Conservation (phyloP, 495 filamentous ascomycete species). For the Margaritispora aquatica region DNA sequence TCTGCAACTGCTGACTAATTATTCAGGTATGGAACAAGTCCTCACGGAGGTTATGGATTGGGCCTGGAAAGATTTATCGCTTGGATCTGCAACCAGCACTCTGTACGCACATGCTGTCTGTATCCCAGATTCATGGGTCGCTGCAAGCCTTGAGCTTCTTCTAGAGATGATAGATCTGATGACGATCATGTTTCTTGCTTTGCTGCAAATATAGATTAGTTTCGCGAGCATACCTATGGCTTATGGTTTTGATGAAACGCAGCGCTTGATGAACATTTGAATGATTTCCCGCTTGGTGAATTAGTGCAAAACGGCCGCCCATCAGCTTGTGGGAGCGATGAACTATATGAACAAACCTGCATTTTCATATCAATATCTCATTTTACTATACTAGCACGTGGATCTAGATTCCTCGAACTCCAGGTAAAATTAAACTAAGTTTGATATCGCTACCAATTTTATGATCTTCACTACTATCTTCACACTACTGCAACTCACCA, state of each 20-base stretch:
- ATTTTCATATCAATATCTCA: neutral
- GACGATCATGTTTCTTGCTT: conserved; percentile 5
- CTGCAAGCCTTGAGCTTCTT: conserved; percentile 67
- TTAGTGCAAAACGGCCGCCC: neutral
- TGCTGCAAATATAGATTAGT: neutral
- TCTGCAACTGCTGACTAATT: neutral
- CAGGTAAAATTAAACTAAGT: too few relatives aligned
- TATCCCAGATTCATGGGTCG: conserved; percentile 93
- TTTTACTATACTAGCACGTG: too few relatives aligned
- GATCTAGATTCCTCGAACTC: too few relatives aligned
- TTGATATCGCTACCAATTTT: too few relatives aligned
- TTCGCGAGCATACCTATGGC: neutral
- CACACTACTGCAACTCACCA: too few relatives aligned
- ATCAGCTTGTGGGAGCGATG: neutral
- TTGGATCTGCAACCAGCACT: conserved; percentile 90
- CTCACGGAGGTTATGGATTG: conserved; percentile 93
- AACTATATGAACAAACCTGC: neutral
- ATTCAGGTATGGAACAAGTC: conserved; percentile 80
- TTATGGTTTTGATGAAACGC: neutral
- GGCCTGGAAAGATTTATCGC: conserved; percentile 95
- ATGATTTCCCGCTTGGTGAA: neutral
- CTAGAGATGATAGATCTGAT: neutral
- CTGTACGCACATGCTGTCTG: conserved; percentile 80
- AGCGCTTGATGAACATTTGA: neutral
- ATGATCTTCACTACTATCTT: too few relatives aligned